Base-by-base conservation (phyloP, 2,329 filamentous ascomycete genomes). In the Epichloe amarillans region DNA sequence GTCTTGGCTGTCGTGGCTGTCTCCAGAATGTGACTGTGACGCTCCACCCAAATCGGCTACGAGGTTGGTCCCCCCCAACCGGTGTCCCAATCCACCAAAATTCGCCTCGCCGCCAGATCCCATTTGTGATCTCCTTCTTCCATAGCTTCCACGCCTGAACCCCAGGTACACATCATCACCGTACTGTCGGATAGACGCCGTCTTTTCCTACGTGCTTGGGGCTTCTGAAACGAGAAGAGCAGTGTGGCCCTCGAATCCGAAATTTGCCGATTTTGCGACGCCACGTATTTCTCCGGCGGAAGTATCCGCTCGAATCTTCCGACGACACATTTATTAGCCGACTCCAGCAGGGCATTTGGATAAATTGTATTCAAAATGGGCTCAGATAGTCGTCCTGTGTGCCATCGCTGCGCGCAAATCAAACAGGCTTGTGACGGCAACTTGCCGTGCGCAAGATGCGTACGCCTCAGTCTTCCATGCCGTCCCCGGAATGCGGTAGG, bases 391-490 rank as follows among this genome's bases (percentile, higher is more conserved):
- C 56, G 60, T 26, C 58, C 61, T 23, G 63, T 64, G 19, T 67
- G 64, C 53, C 57, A 62, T 39, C 64, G 64, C 55, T 66, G 64
- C 47, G 62, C 64, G 23, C 61, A 65, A 55, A 66, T 66, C 53
- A 66, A 66, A 51, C 64, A 66, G 55, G 64, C 62, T 43, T 66
- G 64, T 53, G 60, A 64, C 51, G 64, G 64, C 51, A 61, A 57
- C 26, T 50, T 62, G 6, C 64, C 64, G 6, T 66, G 64, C 52
- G 60, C 61, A 35, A 57, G 64, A 47, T 66, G 64, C 53, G 55
- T 60, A 8, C 64, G 64, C 33, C 57, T 66, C 14, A 62, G 62
- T 49, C 53, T 66, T 47, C 63, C 63, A 23, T 65, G 63, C 45
- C 58, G 60, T 11, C 58, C 62, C 14, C 60, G 62, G 26, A 59